Percentiles rank a stretch among this genome's conserved stretches.
phyloP scores from a whole-genome alignment of 164 flowering plant species.

The Magnolia officinalis region DNA sequence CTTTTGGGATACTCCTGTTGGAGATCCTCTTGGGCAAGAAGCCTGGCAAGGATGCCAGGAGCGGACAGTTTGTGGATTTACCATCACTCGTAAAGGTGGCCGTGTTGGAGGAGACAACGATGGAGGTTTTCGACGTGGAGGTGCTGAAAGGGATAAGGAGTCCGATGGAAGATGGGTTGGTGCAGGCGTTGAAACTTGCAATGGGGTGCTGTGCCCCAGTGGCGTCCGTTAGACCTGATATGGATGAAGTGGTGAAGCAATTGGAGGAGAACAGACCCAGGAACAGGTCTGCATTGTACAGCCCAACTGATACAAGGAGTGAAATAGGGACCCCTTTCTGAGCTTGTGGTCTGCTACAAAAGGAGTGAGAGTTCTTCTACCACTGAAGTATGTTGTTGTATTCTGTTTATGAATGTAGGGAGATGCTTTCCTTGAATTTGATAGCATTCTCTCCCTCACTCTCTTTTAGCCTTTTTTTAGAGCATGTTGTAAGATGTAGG shows the following conservation, averaged over 20 bases:
- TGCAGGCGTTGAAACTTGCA: slow-evolving; percentile 96
- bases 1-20: slow-evolving; percentile 81
- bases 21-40: slow-evolving; percentile 86
- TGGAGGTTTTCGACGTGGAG: slow-evolving; percentile 93
- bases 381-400: neutral
- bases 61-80: slow-evolving; percentile 62
- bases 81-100: slow-evolving; percentile 91
- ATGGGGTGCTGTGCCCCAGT: slow-evolving; percentile 99
- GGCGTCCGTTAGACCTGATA: slow-evolving; percentile 78
- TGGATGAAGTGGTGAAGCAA: slow-evolving; percentile 93
- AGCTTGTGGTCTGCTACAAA: neutral
- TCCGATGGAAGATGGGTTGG: slow-evolving; percentile 96
- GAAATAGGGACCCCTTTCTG: slow-evolving; percentile 57
- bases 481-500: neutral
- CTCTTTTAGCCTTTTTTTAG: neutral
- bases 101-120: slow-evolving; percentile 87
- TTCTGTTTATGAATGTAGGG: neutral
- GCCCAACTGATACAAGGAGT: slow-evolving; percentile 95
- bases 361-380: neutral
- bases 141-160: slow-evolving; percentile 83
- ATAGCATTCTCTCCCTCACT: neutral
- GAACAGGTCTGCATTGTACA: slow-evolving; percentile 89
- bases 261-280: slow-evolving; percentile 95
- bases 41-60: slow-evolving; percentile 70
- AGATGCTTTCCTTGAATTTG: neutral